Conservation (phyloP, 2,329 filamentous ascomycete species). For the Colletotrichum sp. region DNA sequence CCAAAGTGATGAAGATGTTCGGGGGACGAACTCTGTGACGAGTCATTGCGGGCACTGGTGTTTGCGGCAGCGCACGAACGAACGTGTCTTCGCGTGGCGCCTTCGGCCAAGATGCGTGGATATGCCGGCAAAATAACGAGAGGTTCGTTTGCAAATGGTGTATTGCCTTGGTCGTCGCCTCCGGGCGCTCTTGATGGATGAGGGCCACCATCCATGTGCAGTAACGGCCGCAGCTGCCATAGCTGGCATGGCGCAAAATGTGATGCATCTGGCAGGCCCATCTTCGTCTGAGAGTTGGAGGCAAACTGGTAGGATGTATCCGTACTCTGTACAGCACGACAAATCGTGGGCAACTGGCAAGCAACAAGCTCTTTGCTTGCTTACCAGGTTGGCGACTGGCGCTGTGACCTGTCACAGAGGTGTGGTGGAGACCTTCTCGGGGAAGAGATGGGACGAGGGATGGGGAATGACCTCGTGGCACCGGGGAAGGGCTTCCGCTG, state of each 20-base stretch:
- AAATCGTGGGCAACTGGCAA: background rate
- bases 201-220: background rate
- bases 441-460: conserved; percentile 14
- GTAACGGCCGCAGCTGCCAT: background rate
- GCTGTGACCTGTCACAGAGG: conserved; percentile 4
- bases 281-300: background rate
- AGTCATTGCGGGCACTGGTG: conserved; percentile 8
- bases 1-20: conserved; percentile 16
- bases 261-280: background rate
- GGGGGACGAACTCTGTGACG: conserved; percentile 7
- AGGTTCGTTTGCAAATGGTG: background rate
- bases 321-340: background rate
- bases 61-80: background rate
- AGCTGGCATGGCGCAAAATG: background rate
- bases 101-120: background rate
- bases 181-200: background rate
- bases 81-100: background rate
- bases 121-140: background rate
- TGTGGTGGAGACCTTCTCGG: conserved; percentile 1
- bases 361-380: background rate
- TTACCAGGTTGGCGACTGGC: background rate
- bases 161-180: background rate
- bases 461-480: conserved; percentile 17
- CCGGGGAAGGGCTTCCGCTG: conserved; percentile 20
- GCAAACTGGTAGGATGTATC: background rate